Percentiles rank a stretch among this genome's conserved stretches.
These are phyloP conservation scores for Colletotrichum abscissum DNA, from an alignment of 2,329 filamentous ascomycete species.

Conservation along the genomic window DNA sequence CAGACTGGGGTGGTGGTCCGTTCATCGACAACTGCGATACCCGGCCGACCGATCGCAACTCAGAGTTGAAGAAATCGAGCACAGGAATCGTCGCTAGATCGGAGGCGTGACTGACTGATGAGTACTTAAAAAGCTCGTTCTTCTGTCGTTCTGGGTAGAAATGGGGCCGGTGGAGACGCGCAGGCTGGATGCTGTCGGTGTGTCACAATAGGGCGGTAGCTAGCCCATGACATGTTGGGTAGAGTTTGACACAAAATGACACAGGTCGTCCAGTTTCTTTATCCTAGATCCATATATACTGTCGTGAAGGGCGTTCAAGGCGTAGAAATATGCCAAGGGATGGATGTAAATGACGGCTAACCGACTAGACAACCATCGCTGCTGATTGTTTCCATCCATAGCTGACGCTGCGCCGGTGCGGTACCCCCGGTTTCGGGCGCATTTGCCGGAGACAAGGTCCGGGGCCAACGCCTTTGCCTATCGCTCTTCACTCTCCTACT, in stretches of 20 bases:
- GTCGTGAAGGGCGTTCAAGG: neutral
- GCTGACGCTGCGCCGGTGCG: neutral
- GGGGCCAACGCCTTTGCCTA: conserved; percentile 1
- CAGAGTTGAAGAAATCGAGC: neutral
- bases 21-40: conserved; percentile 5
- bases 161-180: neutral
- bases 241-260: neutral
- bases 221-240: neutral
- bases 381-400: neutral
- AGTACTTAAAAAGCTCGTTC: neutral
- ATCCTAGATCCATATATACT: neutral
- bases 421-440: neutral
- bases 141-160: neutral
- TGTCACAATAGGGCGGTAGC: neutral
- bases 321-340: neutral
- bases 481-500: neutral
- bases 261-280: neutral
- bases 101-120: neutral
- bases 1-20: conserved; percentile 1
- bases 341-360: conserved; percentile 1
- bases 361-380: neutral
- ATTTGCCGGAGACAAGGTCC: conserved; percentile 1
- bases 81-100: no score
- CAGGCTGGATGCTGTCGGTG: neutral
- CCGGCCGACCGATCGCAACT: neutral